A percentile compares a stretch with the other conserved stretches of the same genome.
These are phyloP conservation scores for Vigna trinervia DNA, from an alignment of 306 rosid genomes.

Conservation along the genomic window DNA sequence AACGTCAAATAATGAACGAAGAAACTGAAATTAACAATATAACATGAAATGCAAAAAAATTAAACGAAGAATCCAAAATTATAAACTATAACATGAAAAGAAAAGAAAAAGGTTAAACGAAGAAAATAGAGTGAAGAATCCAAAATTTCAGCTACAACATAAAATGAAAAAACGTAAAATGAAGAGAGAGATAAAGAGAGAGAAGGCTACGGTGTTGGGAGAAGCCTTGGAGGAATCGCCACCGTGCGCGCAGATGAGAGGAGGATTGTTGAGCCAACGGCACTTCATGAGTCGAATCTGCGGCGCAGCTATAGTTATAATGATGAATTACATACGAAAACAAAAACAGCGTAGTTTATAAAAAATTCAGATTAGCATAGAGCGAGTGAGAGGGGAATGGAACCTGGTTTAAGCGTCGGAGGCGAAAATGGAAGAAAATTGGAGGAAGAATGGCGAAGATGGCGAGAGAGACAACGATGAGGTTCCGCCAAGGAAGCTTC, in stretches of 20 bases:
- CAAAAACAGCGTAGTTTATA: neutral
- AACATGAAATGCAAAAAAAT: too few species aligned
- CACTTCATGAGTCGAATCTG: conserved; percentile 67
- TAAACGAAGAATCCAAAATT: too few species aligned
- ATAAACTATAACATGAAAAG: too few species aligned
- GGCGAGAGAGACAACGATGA: conserved; percentile 54
- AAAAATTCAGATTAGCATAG: neutral
- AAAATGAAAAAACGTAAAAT: neutral
- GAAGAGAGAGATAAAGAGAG: neutral
- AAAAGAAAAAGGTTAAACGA: too few species aligned
- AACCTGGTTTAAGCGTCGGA: conserved; percentile 63
- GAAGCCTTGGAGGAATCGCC: conserved; percentile 83
- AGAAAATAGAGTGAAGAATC: too few species aligned
- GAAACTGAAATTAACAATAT: too few species aligned
- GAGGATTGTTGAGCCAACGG: conserved; percentile 75
- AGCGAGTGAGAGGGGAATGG: neutral
- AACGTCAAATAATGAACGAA: too few species aligned
- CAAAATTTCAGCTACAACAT: too few species aligned
- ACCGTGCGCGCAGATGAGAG: conserved; percentile 91
- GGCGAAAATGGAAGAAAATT: conserved; percentile 73
- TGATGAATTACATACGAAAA: neutral
- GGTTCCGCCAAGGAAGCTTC: conserved; percentile 49
- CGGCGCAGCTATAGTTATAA: neutral
- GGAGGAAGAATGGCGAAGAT: conserved; percentile 74
- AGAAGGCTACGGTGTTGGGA: conserved; percentile 65